Base-by-base conservation (phyloP, 2,329 filamentous ascomycete species). In the Dothidotthia symphoricarpi region DNA sequence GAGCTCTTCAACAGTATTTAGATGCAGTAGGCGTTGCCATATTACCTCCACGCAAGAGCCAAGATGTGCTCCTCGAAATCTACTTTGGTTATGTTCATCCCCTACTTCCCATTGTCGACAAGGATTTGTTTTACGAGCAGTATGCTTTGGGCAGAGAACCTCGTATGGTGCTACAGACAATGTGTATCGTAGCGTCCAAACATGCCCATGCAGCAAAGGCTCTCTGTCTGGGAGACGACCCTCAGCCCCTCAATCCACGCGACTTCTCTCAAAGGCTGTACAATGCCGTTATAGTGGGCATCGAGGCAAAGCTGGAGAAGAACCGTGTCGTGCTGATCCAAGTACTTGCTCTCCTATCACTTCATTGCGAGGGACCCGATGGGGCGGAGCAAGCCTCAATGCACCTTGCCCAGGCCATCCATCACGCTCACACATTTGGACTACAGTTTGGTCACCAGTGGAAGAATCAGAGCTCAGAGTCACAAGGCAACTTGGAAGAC, bases 111-210 rank as follows among this genome's bases (percentile, higher is more conserved):
- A 56, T 75, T 2, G 61, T 75, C 16, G 67, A 73, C 46, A 66
- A 69, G 45, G 55, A 63, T 6, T 60, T 69, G 31, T 72, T 73
- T 40, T 61, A 65, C 22, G 54, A 57, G 10, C 56, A 64, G 36
- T 65, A 68, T 36, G 53, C 54, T 8, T 57, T 63, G 13, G 64
- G 64, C 2, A 50, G 49, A 31, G 64, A 65, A 25, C 63, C 69
- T 3, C 63, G 66, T 12, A 59, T 71, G 24, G 39, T 74, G 13
- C 55, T 68, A 39, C 68, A 74, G 45, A 69, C 70, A 4, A 68
- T 75, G 5, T 75, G 72, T 44, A 61, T 75, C 8, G 68, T 73
- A 13, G 71, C 72, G 12, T 73, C 71, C 0, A 73, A 73, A 42
- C 72, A 75, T 44, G 57, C 68, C 3, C 55, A 65, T 25, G 72